Percentiles rank a stretch among this genome's conserved stretches.
These are phyloP conservation scores for Akanthomyces lecanii DNA, from an alignment of 2,329 filamentous ascomycete species.

Conservation along the genomic window DNA sequence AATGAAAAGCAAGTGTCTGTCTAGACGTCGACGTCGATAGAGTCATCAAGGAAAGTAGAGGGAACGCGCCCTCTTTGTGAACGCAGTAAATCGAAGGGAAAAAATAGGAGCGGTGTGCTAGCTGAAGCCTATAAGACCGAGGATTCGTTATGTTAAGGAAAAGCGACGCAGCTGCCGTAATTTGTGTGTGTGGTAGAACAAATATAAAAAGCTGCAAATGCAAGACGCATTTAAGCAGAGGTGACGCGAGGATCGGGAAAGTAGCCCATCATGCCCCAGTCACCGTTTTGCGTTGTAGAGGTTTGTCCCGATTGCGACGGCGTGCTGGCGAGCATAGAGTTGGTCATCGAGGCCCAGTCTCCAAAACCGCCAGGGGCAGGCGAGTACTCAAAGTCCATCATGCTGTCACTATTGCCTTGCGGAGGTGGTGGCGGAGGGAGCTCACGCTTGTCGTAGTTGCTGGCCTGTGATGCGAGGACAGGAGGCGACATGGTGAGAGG, in stretches of 20 bases:
- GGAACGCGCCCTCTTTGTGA: background rate
- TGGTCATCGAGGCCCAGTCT: conserved; percentile 39
- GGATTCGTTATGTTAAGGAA: background rate
- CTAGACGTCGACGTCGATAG: conserved; percentile 15
- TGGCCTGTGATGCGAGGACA: conserved; percentile 26
- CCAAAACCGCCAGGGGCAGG: conserved; percentile 36
- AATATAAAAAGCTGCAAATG: background rate
- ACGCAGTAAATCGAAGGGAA: background rate
- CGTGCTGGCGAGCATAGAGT: conserved; percentile 28
- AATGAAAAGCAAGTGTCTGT: conserved; percentile 11
- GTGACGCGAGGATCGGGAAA: conserved; percentile 31
- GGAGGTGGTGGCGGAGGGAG: conserved; percentile 30
- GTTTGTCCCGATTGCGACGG: conserved; percentile 24
- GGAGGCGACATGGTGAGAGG: conserved; percentile 27
- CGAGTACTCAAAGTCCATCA: conserved; percentile 44
- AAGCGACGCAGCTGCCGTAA: background rate
- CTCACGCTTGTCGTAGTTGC: conserved; percentile 33
- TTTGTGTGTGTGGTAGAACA: background rate
- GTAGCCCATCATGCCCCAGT: conserved; percentile 35
- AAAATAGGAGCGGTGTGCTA: background rate
- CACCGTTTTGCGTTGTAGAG: conserved; percentile 15
- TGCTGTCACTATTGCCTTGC: conserved; percentile 26
- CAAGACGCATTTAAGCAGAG: conserved; percentile 23
- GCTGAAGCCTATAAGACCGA: background rate
- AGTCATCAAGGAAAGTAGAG: conserved; percentile 10